A percentile compares a stretch with the other conserved stretches of the same genome.
phyloP scores from a whole-genome alignment of 2,329 filamentous ascomycete species.

The Fusarium begoniae region DNA sequence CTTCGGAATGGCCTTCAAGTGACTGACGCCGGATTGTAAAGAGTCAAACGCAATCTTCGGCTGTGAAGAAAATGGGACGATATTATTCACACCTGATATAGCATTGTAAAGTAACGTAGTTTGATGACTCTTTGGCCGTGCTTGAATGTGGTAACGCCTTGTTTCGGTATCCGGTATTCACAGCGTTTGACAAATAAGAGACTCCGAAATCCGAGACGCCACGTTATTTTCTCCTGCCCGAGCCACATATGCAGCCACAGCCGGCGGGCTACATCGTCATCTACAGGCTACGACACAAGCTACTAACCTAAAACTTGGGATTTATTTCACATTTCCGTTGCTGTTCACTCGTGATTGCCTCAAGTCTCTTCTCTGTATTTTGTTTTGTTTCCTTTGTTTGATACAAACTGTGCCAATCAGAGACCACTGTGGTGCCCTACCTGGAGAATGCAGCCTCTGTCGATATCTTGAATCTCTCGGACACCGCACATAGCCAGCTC shows the following conservation, averaged over 20 bases:
- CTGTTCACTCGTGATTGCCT: background rate
- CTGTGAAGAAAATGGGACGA: background rate
- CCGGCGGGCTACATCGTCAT: conserved; percentile 11
- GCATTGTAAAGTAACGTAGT: background rate
- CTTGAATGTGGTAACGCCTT: conserved; percentile 17
- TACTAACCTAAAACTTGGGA: background rate
- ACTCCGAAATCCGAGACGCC: conserved; percentile 10
- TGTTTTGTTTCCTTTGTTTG: background rate
- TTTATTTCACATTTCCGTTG: background rate
- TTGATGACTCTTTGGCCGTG: conserved; percentile 34
- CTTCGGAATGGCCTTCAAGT: background rate
- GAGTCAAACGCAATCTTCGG: background rate
- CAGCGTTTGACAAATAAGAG: conserved; percentile 14
- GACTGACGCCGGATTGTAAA: background rate
- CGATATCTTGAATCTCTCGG: background rate
- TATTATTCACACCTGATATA: conserved; percentile 1
- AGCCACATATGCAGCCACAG: conserved; percentile 21
- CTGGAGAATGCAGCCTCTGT: conserved; percentile 14
- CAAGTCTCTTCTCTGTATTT: background rate
- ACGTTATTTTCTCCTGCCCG: background rate
- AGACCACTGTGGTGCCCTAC: background rate
- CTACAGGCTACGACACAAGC: background rate
- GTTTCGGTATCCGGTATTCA: background rate
- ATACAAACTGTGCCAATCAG: background rate
- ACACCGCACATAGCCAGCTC: background rate